Base-by-base conservation (phyloP, 2,329 filamentous ascomycete species). In the Fonsecaea multimorphosa region DNA sequence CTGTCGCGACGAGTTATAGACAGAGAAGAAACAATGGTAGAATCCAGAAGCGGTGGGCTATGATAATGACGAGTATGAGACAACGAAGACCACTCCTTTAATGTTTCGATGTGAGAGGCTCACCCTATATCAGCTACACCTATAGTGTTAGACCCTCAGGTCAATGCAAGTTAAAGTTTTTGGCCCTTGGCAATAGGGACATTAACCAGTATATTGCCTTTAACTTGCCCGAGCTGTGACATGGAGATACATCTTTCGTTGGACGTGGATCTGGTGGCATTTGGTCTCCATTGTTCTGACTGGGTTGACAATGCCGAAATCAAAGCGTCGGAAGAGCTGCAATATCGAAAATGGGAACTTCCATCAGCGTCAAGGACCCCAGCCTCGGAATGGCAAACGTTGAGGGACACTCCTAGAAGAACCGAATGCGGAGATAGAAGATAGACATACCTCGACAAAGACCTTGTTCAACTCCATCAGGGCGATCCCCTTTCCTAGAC, bases 401-500 rank as follows among this genome's bases (percentile, higher is more conserved):
- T 31, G 29, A 31, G 29, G 29, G 8, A 31, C 3, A 31, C 8
- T 31, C 29, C n/a, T n/a, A n/a, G n/a, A n/a, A n/a, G n/a, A n/a
- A n/a, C n/a, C n/a, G n/a, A n/a, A n/a, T n/a, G n/a, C n/a, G n/a
- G n/a, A n/a, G n/a, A n/a, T n/a, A 31, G 29, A 31, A 31, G n/a
- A 38, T 22, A 36, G 11, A 19, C 76, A 53, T 74, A 83, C 81
- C 79, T 83, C 81, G 16, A 82, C 78, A 51, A 83, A 72, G 3
- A 78, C 74, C 66, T 85, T 85, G 65, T 82, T 77, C 58, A 84
- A 68, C 71, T 83, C 82, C 77, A 84, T 81, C 59, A 81, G 70
- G 0, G 82, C 82, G 58, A 84, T 80, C 0, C 77, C 73, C 71
- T 78, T 80, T 8, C 82, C 83, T 9, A 58, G 29, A 83, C 82